These are phyloP conservation scores for Amyloporia xantha DNA, from an alignment of 768 basidiomycete species.

Conservation along the genomic window DNA sequence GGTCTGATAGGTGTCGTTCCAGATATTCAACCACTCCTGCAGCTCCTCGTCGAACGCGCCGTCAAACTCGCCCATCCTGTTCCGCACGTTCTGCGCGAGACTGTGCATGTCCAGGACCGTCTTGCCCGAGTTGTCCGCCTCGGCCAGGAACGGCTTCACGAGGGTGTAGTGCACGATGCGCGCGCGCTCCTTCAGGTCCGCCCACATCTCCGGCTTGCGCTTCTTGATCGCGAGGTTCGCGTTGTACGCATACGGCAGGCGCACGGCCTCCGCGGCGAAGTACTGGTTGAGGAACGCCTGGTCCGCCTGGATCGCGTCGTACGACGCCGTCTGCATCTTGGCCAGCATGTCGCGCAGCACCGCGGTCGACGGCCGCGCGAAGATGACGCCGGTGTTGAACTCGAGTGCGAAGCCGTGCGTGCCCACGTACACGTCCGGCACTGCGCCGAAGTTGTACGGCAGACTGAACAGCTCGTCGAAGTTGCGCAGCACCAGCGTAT, in stretches of 20 bases:
- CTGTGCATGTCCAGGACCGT: slow-evolving; percentile 15
- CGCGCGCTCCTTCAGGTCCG: slow-evolving; percentile 25
- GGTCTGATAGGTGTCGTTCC: slow-evolving; percentile 15
- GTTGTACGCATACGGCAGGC: slow-evolving; percentile 37
- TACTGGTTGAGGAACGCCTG: slow-evolving; percentile 37
- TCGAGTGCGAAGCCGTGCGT: slow-evolving; percentile 27
- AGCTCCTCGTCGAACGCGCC: slow-evolving; percentile 29
- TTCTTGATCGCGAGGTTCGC: slow-evolving; percentile 35
- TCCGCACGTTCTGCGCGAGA: slow-evolving; percentile 15
- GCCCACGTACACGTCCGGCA: slow-evolving; percentile 30
- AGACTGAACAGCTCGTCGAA: slow-evolving; percentile 39
- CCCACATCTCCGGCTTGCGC: slow-evolving; percentile 28
- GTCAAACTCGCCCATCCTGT: slow-evolving; percentile 14
- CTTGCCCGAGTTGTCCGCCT: slow-evolving; percentile 1
- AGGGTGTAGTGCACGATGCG: slow-evolving; percentile 35
- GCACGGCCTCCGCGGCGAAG: slow-evolving; percentile 28
- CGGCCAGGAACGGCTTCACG: slow-evolving; percentile 23
- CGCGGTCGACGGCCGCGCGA: slow-evolving; percentile 25
- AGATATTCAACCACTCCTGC: slow-evolving; percentile 19
- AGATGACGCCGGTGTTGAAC: slow-evolving; percentile 37
- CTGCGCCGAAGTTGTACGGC: slow-evolving; percentile 36
- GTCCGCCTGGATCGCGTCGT: slow-evolving; percentile 30
- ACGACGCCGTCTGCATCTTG: slow-evolving; percentile 24
- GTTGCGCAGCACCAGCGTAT: slow-evolving; percentile 35
- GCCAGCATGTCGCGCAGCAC: slow-evolving; percentile 26